These are phyloP conservation scores for Pestalotiopsis sp. DNA, from an alignment of 2,329 filamentous ascomycete species.

Conservation along the genomic window DNA sequence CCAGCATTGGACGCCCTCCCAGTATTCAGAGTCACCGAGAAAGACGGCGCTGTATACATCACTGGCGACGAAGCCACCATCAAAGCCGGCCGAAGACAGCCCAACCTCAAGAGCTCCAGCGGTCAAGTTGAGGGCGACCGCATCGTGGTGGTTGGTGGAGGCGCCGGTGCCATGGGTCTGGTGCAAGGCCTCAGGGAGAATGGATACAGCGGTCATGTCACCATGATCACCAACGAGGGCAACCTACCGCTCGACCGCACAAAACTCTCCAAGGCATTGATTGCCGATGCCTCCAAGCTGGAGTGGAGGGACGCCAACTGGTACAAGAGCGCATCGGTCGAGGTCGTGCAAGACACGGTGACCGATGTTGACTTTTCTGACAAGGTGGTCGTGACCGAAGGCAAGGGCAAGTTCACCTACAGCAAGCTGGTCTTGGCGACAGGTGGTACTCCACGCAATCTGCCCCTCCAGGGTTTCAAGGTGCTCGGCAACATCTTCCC, in stretches of 20 bases:
- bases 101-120: constrained; percentile 70
- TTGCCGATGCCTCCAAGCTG: constrained; percentile 79
- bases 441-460: constrained; percentile 73
- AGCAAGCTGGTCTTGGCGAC: constrained; percentile 90
- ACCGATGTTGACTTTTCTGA: constrained; percentile 74
- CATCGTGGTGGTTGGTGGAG: constrained; percentile 86
- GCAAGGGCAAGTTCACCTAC: constrained; percentile 73
- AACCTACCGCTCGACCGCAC: constrained; percentile 90
- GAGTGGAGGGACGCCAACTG: constrained; percentile 76
- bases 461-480: constrained; percentile 86
- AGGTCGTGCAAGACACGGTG: constrained; percentile 66
- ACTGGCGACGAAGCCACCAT: constrained; percentile 78
- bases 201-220: constrained; percentile 79
- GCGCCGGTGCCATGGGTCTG: constrained; percentile 80
- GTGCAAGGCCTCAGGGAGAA: constrained; percentile 81
- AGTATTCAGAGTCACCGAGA: constrained; percentile 79
- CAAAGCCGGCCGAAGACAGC: constrained; percentile 73
- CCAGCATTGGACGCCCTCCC: constrained; percentile 86
- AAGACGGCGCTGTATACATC: constrained; percentile 82
- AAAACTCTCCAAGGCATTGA: constrained; percentile 91
- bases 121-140: constrained; percentile 54
- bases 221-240: constrained; percentile 81
- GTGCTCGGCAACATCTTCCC: constrained; percentile 86
- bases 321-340: constrained; percentile 66
- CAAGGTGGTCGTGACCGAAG: constrained; percentile 75